A percentile compares a stretch with the other conserved stretches of the same genome.
Evolutionary conservation across 257 asterid species (phyloP).

Genomic region (Schizonepeta tenuifolia): DNA sequence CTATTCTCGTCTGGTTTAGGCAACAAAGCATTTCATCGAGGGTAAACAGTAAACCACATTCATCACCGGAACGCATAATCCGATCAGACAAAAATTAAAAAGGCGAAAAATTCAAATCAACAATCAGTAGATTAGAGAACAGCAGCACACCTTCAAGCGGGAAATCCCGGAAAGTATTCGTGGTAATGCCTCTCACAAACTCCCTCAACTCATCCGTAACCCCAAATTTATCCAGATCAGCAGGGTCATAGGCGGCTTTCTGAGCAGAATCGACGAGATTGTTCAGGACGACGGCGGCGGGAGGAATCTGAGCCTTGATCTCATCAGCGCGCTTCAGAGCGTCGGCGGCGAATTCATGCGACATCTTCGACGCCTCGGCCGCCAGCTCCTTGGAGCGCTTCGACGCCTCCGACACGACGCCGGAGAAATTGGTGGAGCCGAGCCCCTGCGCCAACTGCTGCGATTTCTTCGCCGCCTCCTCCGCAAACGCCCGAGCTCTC

Average conservation of each 20-base stretch:
- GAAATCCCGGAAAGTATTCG: constrained; percentile 71
- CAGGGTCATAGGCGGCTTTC: constrained; percentile 40
- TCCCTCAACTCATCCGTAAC: constrained; percentile 82
- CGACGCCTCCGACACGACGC: constrained; percentile 72
- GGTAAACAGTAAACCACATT: constrained; percentile 4
- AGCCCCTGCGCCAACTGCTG: constrained; percentile 67
- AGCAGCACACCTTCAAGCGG: constrained; percentile 63
- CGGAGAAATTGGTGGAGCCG: constrained; percentile 65
- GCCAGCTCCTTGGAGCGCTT: constrained; percentile 74
- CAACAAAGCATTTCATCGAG: background rate
- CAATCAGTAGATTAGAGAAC: constrained; percentile 22
- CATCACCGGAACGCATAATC: background rate
- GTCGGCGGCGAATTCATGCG: constrained; percentile 53
- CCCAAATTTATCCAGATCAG: constrained; percentile 73
- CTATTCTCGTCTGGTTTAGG: background rate
- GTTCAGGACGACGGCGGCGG: constrained; percentile 50
- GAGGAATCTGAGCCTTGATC: constrained; percentile 84
- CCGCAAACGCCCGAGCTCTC: constrained; percentile 80
- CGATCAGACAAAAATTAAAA: background rate
- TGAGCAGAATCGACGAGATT: constrained; percentile 58
- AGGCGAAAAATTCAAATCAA: background rate
- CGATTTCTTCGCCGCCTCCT: constrained; percentile 87
- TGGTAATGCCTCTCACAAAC: constrained; percentile 75
- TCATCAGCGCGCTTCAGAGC: constrained; percentile 85
- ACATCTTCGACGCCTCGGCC: constrained; percentile 75